These are phyloP conservation scores for Rachicladosporium sp. DNA, from an alignment of 2,329 filamentous ascomycete genomes.

Conservation along the genomic window DNA sequence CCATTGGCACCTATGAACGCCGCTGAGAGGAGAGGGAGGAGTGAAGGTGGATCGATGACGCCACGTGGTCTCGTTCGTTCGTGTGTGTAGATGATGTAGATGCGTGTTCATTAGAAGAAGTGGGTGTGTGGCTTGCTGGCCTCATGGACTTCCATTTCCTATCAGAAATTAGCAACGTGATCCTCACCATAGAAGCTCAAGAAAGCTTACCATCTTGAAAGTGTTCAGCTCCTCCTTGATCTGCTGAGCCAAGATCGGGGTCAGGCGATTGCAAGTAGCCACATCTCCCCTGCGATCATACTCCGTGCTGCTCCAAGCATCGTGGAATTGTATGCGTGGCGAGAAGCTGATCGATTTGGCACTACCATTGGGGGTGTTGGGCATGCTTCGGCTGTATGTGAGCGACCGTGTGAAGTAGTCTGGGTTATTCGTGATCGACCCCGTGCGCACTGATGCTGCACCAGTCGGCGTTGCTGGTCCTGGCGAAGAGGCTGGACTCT, in stretches of 20 bases:
- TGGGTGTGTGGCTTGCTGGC: constrained; percentile 98
- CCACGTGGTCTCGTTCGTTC: constrained; percentile 3
- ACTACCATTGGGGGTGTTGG: constrained; percentile 57
- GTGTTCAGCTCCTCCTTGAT: constrained; percentile 99
- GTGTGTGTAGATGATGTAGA: background rate
- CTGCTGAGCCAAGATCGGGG: constrained; percentile 92
- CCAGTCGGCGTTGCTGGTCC: constrained; percentile 59
- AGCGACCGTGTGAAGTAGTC: constrained; percentile 67
- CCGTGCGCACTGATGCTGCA: constrained; percentile 35
- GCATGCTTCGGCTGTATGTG: constrained; percentile 67
- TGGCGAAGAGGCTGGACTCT: constrained; percentile 73
- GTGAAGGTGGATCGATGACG: constrained; percentile 1
- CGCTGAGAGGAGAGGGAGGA: background rate
- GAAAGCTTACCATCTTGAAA: constrained; percentile 82
- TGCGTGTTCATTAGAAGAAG: constrained; percentile 68
- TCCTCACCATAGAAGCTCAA: background rate
- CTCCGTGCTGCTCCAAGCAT: constrained; percentile 90
- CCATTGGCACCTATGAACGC: background rate
- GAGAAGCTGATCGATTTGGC: constrained; percentile 62
- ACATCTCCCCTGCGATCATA: constrained; percentile 94
- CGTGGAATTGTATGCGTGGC: constrained; percentile 84
- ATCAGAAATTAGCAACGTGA: constrained; percentile 33
- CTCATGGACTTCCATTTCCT: constrained; percentile 99
- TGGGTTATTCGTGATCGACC: constrained; percentile 48
- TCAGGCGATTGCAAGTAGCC: constrained; percentile 94